Evolutionary conservation across 2,329 filamentous ascomycete genomes (phyloP).

Genomic region (Fusarium albosuccineum): DNA sequence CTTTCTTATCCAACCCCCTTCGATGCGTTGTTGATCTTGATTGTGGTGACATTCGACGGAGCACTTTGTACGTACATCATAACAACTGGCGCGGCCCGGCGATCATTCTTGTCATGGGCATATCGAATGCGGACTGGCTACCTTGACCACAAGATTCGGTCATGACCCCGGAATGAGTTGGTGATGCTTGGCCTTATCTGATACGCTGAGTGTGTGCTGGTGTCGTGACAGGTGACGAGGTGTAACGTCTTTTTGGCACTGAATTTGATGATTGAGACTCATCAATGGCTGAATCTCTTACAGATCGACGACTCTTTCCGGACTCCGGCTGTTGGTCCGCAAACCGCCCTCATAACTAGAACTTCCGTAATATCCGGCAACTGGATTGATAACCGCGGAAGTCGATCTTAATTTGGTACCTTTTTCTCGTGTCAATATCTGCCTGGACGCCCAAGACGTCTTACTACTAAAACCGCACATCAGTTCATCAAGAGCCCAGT

Average conservation of each 20-base stretch:
- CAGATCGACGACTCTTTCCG: slow-evolving; percentile 13
- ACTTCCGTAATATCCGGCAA: slow-evolving; percentile 6
- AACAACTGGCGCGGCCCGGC: slow-evolving; percentile 8
- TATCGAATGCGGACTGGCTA: background rate
- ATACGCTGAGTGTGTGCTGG: slow-evolving; percentile 5
- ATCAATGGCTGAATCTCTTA: slow-evolving; percentile 9
- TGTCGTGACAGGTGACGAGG: slow-evolving; percentile 16
- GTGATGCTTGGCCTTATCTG: slow-evolving; percentile 6
- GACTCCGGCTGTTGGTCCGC: slow-evolving; percentile 18
- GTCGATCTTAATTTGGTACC: slow-evolving; percentile 39
- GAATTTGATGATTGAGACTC: slow-evolving; percentile 14
- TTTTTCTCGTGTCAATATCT: slow-evolving; percentile 6
- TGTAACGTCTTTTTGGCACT: slow-evolving; percentile 9
- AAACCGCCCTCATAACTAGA: slow-evolving; percentile 7
- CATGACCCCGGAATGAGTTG: background rate
- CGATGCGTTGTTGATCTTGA: slow-evolving; percentile 15
- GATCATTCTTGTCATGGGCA: background rate
- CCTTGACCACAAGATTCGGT: background rate
- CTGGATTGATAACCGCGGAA: slow-evolving; percentile 29
- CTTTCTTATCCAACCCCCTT: slow-evolving; percentile 35
- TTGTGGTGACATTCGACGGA: slow-evolving; percentile 7
- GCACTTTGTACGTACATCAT: slow-evolving; percentile 5
- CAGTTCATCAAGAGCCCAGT: slow-evolving; percentile 29
- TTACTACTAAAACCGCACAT: slow-evolving; percentile 23
- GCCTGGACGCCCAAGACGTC: background rate